Evolutionary conservation across 495 filamentous ascomycete genomes (phyloP), one percentile per base, ranked within the genome.

Genomic region (Clohesyomyces aquaticus): DNA sequence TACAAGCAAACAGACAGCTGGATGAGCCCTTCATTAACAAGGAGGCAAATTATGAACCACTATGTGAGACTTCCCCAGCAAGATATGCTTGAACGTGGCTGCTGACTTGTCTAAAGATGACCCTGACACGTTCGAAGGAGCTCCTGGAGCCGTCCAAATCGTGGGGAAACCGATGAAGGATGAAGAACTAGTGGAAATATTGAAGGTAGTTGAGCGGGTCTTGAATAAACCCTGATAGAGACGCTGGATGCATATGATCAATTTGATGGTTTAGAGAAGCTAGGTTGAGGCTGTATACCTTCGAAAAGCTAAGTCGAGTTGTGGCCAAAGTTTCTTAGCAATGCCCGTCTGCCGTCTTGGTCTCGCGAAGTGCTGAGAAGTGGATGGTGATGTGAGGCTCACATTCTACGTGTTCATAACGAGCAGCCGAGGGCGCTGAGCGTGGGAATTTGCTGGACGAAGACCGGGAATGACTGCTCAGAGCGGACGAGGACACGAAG

Each of bases 131-230:
- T 27, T 71, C 19, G 73, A 75, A 55, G 72, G 72, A 21, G 61
- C 59, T 6, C 73, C 73, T 0, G 67, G 58, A 16, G 61, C 64
- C 3, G 59, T 75, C 21, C 73, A 75, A 53, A 41, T 75, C 10
- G 42, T 75, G 45, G 73, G 73, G 9, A 70, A 58, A 22, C 72
- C 73, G 27, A 74, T 75, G 73, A 52, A 65, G 29, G 73, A 75
- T 49, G 73, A 75, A 53, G 73, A 74, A 55, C 54, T 74, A 22
- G 35, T 75, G 12, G 28, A 68, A 50, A 66, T 70, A 21, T 45
- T 69, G 55, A 63, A 56, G 42, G 63, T 68, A 18, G 65, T 75
- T 1, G 69, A 60, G n/a, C 43, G 16, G 2, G 49, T 59, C 12
- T 41, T 69, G 26, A 28, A 28, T 8, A 54, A 66, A 43, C 14